phyloP scores from a whole-genome alignment of 345 rosid species.

The Angophora floribunda region DNA sequence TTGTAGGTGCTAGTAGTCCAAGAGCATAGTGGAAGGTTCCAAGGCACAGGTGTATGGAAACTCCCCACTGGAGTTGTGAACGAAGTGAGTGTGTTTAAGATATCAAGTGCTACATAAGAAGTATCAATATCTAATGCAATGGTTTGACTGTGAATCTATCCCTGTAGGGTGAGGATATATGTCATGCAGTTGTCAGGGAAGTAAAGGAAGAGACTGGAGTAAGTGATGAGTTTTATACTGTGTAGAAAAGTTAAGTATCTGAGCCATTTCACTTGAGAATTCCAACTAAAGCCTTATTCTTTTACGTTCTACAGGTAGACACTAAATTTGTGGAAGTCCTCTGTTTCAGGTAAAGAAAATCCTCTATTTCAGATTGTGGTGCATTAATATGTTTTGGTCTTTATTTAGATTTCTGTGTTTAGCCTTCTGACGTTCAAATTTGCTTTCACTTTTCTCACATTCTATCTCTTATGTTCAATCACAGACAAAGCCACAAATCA shows the following conservation, averaged over 20 bases:
- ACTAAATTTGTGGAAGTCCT: slow-evolving; percentile 23
- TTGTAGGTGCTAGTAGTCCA: slow-evolving; percentile 78
- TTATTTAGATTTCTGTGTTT: background rate
- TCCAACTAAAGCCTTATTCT: background rate
- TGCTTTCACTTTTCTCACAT: background rate
- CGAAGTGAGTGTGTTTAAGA: slow-evolving; percentile 29
- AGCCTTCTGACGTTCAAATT: background rate
- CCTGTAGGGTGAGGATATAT: slow-evolving; percentile 71
- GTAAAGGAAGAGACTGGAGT: slow-evolving; percentile 91
- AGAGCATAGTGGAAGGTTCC: slow-evolving; percentile 52
- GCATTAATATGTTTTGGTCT: background rate
- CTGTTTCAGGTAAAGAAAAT: slow-evolving; percentile 22
- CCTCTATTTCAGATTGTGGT: background rate
- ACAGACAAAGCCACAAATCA: slow-evolving; percentile 28
- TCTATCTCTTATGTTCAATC: background rate
- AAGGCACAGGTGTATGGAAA: slow-evolving; percentile 59
- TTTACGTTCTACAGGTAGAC: slow-evolving; percentile 15
- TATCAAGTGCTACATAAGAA: background rate
- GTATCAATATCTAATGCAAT: background rate
- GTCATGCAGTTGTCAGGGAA: slow-evolving; percentile 54
- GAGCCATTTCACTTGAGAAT: background rate
- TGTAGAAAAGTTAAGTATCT: background rate
- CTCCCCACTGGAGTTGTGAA: slow-evolving; percentile 71
- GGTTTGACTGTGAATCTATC: background rate
- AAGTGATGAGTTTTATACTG: background rate